A percentile compares a stretch with the other conserved stretches of the same genome.
Evolutionary conservation across 2,329 filamentous ascomycete genomes (phyloP).

Genomic region (Penicillium carneum): DNA sequence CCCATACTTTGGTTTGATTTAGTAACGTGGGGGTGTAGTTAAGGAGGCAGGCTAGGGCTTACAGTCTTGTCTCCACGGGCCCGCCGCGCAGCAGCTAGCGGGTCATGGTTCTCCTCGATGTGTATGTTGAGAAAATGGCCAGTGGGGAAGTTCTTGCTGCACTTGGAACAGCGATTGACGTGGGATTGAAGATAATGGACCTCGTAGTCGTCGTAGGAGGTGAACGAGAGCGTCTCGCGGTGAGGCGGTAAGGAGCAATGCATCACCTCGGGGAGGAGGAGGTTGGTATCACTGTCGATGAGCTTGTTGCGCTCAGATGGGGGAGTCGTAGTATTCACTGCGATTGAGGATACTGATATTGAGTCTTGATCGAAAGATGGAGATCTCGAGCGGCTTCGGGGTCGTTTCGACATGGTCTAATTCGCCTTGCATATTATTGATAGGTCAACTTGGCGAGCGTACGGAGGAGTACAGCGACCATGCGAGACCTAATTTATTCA

Average conservation of each 20-base stretch:
- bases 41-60: constrained; percentile 40
- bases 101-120: constrained; percentile 89
- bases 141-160: constrained; percentile 86
- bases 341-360: constrained; percentile 40
- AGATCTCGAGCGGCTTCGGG: constrained; percentile 60
- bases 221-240: constrained; percentile 72
- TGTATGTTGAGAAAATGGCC: constrained; percentile 81
- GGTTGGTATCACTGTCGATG: constrained; percentile 62
- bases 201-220: constrained; percentile 81
- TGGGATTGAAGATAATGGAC: constrained; percentile 83
- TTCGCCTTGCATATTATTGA: constrained; percentile 29
- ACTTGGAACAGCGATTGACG: constrained; percentile 83
- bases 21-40: not conserved
- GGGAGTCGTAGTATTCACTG: constrained; percentile 30
- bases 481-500: constrained; percentile 4
- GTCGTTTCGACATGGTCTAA: constrained; percentile 66
- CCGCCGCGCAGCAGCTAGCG: constrained; percentile 72
- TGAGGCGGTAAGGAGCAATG: constrained; percentile 84
- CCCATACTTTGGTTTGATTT: constrained; percentile 66
- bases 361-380: constrained; percentile 46
- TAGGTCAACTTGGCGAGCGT: constrained; percentile 33
- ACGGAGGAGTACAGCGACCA: constrained; percentile 10
- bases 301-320: constrained; percentile 59
- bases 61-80: constrained; percentile 88
- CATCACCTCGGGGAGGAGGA: constrained; percentile 63